Conservation (phyloP, 2,329 filamentous ascomycete species). For the Pseudocercospora vitis region DNA sequence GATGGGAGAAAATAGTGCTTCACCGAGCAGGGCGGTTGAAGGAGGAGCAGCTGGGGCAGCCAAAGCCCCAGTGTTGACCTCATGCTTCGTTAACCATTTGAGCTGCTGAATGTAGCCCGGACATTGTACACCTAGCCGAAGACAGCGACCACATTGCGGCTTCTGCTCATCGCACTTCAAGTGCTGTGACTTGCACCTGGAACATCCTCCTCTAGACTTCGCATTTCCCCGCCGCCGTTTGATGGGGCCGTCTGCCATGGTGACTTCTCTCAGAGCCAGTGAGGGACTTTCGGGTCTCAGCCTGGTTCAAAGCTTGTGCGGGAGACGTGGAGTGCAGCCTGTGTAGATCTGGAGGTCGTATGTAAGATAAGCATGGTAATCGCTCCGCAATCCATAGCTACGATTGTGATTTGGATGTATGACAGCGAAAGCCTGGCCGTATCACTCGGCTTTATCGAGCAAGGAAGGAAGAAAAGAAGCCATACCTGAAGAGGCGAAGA, state of each 20-base stretch:
- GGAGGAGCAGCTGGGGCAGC: background rate
- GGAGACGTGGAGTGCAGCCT: background rate
- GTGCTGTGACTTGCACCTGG: conserved; percentile 22
- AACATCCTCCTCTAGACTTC: conserved; percentile 18
- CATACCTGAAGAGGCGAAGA: no score
- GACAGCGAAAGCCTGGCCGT: no score
- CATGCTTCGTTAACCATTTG: conserved; percentile 16
- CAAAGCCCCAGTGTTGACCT: background rate
- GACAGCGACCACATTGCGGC: conserved; percentile 16
- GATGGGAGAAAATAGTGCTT: background rate
- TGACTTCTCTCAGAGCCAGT: background rate
- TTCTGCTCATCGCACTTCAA: conserved; percentile 23
- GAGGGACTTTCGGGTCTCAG: conserved; percentile 2
- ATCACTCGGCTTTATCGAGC: no score
- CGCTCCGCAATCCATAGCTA: background rate
- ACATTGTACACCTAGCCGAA: conserved; percentile 16
- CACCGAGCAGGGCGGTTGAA: background rate
- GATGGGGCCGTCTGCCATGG: background rate
- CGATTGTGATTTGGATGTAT: no score
- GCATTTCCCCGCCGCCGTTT: conserved; percentile 2
- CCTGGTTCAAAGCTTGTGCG: conserved; percentile 1
- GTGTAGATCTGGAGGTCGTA: background rate
- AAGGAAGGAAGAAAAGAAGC: no score
- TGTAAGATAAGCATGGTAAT: background rate
- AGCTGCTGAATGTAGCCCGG: conserved; percentile 17